Percentiles rank a stretch among this genome's conserved stretches.
Conservation (phyloP, 345 rosid species). For the Citrus unshiu region DNA sequence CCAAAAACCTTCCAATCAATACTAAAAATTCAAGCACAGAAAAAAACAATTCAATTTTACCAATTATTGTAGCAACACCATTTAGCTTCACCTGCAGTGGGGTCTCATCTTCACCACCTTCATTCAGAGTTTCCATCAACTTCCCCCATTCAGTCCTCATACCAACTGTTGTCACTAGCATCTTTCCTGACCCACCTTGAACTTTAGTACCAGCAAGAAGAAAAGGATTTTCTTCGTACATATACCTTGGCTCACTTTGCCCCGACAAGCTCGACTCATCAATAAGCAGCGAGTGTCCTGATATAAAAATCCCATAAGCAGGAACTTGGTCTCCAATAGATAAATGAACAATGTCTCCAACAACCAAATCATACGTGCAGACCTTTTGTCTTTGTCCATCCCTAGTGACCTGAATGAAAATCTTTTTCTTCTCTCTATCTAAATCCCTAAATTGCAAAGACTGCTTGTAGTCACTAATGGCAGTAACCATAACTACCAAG, state of each 20-base stretch:
- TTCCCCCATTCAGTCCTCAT: slow-evolving; percentile 98
- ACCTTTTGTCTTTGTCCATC: slow-evolving; percentile 63
- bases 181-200: slow-evolving; percentile 72
- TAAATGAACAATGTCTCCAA: slow-evolving; percentile 84
- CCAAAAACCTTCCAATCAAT: slow-evolving; percentile 56
- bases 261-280: slow-evolving; percentile 87
- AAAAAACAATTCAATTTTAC: slow-evolving; percentile 81
- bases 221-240: slow-evolving; percentile 55
- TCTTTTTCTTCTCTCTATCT: slow-evolving; percentile 84
- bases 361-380: slow-evolving; percentile 77
- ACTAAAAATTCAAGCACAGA: slow-evolving; percentile 76
- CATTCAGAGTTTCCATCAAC: slow-evolving; percentile 81
- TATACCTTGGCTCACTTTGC: slow-evolving; percentile 73
- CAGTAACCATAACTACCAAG: slow-evolving; percentile 78
- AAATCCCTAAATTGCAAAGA: slow-evolving; percentile 85
- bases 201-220: slow-evolving; percentile 85
- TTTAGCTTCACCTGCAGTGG: slow-evolving; percentile 96
- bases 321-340: slow-evolving; percentile 77
- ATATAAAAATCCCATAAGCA: slow-evolving; percentile 75
- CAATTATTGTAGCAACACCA: slow-evolving; percentile 91
- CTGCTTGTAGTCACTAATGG: slow-evolving; percentile 84
- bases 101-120: slow-evolving; percentile 77
- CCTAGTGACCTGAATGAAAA: slow-evolving; percentile 68
- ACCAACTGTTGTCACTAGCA: slow-evolving; percentile 89
- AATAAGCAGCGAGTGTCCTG: slow-evolving; percentile 69